phyloP scores from a whole-genome alignment of 768 basidiomycete genomes.

The Xerocomellus amylosporus region DNA sequence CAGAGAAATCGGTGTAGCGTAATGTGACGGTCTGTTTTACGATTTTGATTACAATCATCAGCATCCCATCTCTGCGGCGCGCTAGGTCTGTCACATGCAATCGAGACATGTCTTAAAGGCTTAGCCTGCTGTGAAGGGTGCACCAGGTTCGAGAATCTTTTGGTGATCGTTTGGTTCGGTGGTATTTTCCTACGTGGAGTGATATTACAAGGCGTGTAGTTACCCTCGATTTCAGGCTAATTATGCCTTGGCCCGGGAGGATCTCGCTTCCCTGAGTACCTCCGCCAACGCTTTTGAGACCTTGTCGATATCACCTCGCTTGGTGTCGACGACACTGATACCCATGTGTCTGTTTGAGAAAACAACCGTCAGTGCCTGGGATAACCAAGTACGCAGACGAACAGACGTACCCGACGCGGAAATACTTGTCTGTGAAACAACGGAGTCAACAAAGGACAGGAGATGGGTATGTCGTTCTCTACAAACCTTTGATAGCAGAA shows the following conservation, averaged over 20 bases:
- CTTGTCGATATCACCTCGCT: slow-evolving; percentile 73
- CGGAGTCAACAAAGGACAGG: slow-evolving; percentile 6
- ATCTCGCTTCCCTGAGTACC: slow-evolving; percentile 40
- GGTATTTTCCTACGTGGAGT: not conserved
- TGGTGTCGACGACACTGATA: slow-evolving; percentile 65
- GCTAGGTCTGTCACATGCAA: no score
- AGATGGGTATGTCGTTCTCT: not conserved
- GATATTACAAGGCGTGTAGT: no score
- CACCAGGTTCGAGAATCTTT: not conserved
- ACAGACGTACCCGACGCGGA: slow-evolving; percentile 73
- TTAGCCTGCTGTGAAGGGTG: not conserved
- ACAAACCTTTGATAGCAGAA: slow-evolving; percentile 73
- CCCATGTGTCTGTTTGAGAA: slow-evolving; percentile 76
- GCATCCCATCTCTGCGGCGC: slow-evolving; percentile 26
- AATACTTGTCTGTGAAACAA: slow-evolving; percentile 65
- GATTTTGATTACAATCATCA: not conserved
- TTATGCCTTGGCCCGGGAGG: slow-evolving; percentile 11
- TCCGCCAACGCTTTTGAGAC: slow-evolving; percentile 66
- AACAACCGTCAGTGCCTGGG: not conserved
- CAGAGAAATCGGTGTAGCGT: slow-evolving; percentile 29
- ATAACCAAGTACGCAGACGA: not conserved
- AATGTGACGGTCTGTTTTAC: not conserved
- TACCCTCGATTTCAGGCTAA: not conserved
- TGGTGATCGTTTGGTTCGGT: not conserved
- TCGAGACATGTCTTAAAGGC: not conserved